A percentile compares a stretch with the other conserved stretches of the same genome.
Evolutionary conservation across 2,329 filamentous ascomycete species (phyloP).

Genomic region (Myriosclerotinia curreyana): DNA sequence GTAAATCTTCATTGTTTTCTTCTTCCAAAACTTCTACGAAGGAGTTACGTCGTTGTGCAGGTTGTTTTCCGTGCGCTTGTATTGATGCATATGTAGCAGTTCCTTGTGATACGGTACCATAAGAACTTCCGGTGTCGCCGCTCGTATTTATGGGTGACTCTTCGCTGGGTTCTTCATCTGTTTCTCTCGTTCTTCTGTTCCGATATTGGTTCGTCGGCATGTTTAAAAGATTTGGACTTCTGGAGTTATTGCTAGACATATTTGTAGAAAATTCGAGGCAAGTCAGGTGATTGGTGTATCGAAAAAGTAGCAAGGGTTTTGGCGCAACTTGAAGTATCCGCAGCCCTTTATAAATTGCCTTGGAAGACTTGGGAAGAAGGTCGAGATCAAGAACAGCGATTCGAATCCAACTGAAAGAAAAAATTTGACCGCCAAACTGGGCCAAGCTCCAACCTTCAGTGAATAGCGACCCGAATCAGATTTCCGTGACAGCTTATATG

Average conservation of each 20-base stretch:
- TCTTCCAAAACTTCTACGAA: slow-evolving; percentile 27
- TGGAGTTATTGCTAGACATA: slow-evolving; percentile 1
- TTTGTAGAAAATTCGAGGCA: background rate
- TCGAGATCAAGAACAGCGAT: background rate
- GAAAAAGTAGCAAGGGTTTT: background rate
- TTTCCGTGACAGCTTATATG: background rate
- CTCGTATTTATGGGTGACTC: background rate
- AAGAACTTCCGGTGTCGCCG: slow-evolving; percentile 9
- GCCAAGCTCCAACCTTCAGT: background rate
- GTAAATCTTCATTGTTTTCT: slow-evolving; percentile 34
- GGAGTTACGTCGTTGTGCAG: slow-evolving; percentile 20
- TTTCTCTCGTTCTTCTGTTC: background rate
- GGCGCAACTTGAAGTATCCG: background rate
- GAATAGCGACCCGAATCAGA: background rate
- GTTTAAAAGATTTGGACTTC: background rate
- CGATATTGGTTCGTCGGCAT: background rate
- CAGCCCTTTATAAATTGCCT: background rate
- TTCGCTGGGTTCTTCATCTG: background rate
- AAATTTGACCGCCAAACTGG: background rate
- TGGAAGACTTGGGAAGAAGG: background rate
- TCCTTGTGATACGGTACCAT: slow-evolving; percentile 8
- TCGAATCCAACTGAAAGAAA: background rate
- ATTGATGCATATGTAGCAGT: background rate
- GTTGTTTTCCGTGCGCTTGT: background rate
- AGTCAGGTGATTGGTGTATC: background rate